phyloP scores from a whole-genome alignment of 108 stramenopile genomes.

The Pseudonitzschia delicatissima region DNA sequence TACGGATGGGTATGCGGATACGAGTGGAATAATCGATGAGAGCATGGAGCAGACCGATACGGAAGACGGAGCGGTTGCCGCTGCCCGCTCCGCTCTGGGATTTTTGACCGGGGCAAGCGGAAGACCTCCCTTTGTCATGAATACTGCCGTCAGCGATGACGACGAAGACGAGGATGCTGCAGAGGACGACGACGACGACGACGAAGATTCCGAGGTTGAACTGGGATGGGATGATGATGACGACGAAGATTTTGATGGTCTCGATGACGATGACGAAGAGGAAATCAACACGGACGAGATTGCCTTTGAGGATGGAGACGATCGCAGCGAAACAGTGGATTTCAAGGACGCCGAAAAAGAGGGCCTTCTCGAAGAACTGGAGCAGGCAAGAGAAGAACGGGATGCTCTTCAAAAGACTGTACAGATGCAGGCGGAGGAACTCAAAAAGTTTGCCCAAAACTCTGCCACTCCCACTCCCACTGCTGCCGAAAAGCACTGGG shows the following conservation, averaged over 20 bases:
- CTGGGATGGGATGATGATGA: conserved; percentile 30
- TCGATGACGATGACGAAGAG: conserved; percentile 38
- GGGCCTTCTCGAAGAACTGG: conserved; percentile 35
- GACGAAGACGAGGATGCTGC: conserved; percentile 9
- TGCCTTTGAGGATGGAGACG: conserved; percentile 24
- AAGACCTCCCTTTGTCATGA: conserved; percentile 73
- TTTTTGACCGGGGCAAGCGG: conserved; percentile 32
- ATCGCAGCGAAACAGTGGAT: conserved; percentile 32
- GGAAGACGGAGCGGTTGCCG: background rate
- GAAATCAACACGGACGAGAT: conserved; percentile 4
- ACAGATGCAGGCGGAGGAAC: conserved; percentile 49
- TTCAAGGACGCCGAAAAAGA: conserved; percentile 53
- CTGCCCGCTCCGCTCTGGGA: background rate
- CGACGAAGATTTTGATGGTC: conserved; percentile 13
- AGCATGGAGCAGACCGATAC: conserved; percentile 20
- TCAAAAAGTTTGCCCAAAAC: conserved; percentile 16
- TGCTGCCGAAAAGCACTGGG: background rate
- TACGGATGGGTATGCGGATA: background rate
- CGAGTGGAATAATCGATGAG: background rate
- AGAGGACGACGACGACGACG: background rate
- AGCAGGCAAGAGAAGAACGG: conserved; percentile 42
- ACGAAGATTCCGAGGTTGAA: conserved; percentile 27
- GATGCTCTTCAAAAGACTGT: conserved; percentile 53
- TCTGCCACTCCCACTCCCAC: background rate
- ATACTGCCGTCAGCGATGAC: conserved; percentile 56